Evolutionary conservation across 129 eudicot species (phyloP).

Genomic region (Artemisia tridentata): DNA sequence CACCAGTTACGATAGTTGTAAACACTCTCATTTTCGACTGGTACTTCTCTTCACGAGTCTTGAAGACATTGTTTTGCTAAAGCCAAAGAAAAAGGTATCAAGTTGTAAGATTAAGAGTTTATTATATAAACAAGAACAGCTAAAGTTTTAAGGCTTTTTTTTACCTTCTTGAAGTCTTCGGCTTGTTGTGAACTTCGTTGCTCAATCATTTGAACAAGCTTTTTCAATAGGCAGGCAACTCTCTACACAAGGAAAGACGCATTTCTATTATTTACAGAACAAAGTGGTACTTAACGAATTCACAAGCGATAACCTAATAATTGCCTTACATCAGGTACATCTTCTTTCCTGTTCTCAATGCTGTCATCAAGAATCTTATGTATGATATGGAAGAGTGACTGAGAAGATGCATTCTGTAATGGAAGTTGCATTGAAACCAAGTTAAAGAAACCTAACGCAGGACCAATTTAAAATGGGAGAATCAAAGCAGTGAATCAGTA

Average conservation of each 20-base stretch:
- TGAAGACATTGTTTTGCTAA: slow-evolving; percentile 71
- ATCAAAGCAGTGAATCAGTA: slow-evolving; percentile 4
- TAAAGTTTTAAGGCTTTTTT: background rate
- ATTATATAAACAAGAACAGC: slow-evolving; percentile 4
- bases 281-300: background rate
- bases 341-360: slow-evolving; percentile 74
- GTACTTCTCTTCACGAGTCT: slow-evolving; percentile 73
- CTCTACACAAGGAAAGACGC: slow-evolving; percentile 39
- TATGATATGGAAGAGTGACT: slow-evolving; percentile 61
- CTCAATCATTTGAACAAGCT: slow-evolving; percentile 75
- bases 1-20: slow-evolving; percentile 70
- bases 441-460: background rate
- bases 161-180: slow-evolving; percentile 67
- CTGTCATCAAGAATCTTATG: slow-evolving; percentile 78
- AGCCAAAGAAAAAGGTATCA: slow-evolving; percentile 17
- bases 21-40: slow-evolving; percentile 54
- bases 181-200: slow-evolving; percentile 63
- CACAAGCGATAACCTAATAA: background rate
- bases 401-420: slow-evolving; percentile 74
- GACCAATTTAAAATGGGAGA: background rate
- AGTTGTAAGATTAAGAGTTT: background rate
- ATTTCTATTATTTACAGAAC: background rate
- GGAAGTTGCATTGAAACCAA: slow-evolving; percentile 24
- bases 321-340: slow-evolving; percentile 69
- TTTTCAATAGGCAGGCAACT: slow-evolving; percentile 64